Base-by-base conservation (phyloP, 2,329 filamentous ascomycete genomes). In the Colletotrichum viniferum region DNA sequence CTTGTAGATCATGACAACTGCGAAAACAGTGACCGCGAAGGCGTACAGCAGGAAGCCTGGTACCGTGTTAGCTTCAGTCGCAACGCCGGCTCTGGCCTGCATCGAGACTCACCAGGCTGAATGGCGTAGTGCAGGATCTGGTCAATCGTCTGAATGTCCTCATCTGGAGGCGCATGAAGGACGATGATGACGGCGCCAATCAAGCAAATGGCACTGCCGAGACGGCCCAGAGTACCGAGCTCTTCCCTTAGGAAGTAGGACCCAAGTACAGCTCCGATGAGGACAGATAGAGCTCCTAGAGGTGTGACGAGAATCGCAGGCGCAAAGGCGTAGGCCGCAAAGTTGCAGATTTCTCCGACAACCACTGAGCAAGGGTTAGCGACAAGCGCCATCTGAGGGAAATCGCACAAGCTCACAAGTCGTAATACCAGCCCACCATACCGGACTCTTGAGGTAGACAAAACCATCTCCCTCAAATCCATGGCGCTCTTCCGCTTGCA, bases 271-370 rank as follows among this genome's bases (percentile, higher is more conserved):
- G 97, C 96, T 78, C 96, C 97, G 81, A 99, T 98, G 78, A 99
- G 88, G 73, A 99, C 97, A 82, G 95, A 97, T 77, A 99, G 90
- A 71, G 97, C 97, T 77, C 97, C 97, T 28, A 99, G 88, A 30
- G 97, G 97, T 7, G 97, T 99, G 55, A 99, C 97, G 69, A 99
- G 90, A 85, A 99, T 99, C n/a, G 97, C 97, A 55, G 97, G 97
- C 78, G 97, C 97, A 86, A 98, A 99, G 9, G 97, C 97, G 84
- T 99, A 99, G 77, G 97, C 97, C 66, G 96, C 96, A 83, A 99
- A 99, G 85, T 99, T 99, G 86, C 96, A 97, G 74, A 98, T 88
- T 86, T 99, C 97, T 82, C 97, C 97, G 60, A 97, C 86, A 76
- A 96, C 94, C 91, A 99, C 95, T 98, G 81, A 70, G 69, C 24